Evolutionary conservation across 495 filamentous ascomycete genomes (phyloP), one percentile per base, ranked within the genome.

Genomic region (Xylaria curta): DNA sequence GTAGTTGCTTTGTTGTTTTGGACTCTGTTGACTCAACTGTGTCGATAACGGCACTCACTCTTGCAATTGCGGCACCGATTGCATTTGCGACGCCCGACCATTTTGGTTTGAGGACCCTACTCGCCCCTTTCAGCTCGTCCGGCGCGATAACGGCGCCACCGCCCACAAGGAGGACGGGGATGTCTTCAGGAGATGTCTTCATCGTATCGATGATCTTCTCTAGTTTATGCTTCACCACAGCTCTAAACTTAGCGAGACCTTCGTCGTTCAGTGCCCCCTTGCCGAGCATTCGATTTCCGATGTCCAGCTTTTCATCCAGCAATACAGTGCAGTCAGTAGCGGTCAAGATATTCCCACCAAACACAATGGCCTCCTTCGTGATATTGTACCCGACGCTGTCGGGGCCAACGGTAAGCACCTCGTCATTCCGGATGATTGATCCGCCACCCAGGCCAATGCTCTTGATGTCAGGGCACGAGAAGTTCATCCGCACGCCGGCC

Each of bases 361-460:
- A 89, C 0, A 85, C 82, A 17, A 85, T 65, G 3, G 86, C 79
- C 47, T 89, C 80, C 53, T 76, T 78, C 4, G 78, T 82, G 15
- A 89, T 78, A 68, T 82, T 83, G 73, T 88, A 85, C 12, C 87
- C 88, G 0, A 89, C 88, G 17, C 83, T 85, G 44, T 89, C 87
- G 0, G 88, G 87, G 0, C 88, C 88, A 58, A 90, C 81, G 0
- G 76, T 82, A 6, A 85, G 69, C 21, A 75, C 72, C 10, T 76
- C 72, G 47, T 79, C 78, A 54, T 81, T 78, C 19, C 83, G 74
- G n/a, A 88, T 81, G 21, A 84, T 78, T 17, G 83, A 86, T 1
- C 87, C 87, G 38, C 87, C 87, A 26, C 87, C 87, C 1, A 89
- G 78, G 6, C 87, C 87, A 46, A 88, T 83, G 46, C 79, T 84